A percentile compares a stretch with the other conserved stretches of the same genome.
Conservation (phyloP, 1,284 basidiomycete genomes). For the Boletus albobrunnescens region DNA sequence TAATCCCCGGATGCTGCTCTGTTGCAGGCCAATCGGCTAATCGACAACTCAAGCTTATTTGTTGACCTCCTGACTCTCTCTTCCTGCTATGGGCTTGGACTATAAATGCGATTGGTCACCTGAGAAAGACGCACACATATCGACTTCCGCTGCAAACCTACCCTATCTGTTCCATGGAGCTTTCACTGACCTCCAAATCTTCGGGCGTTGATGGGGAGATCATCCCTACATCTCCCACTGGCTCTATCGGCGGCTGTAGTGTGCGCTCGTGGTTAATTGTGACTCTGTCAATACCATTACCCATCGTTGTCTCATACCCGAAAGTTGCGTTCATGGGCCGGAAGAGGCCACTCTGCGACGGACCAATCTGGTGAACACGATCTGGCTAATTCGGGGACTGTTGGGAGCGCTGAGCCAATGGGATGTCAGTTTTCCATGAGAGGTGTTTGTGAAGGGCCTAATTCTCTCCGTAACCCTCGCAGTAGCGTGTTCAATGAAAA, state of each 20-base stretch:
- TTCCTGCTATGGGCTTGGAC: background rate
- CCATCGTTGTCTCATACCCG: background rate
- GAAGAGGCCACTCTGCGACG: background rate
- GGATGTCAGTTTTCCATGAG: background rate
- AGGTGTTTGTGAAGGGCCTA: no score
- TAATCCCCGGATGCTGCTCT: background rate
- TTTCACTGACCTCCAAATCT: background rate
- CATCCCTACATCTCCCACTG: background rate
- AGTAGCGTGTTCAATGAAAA: background rate
- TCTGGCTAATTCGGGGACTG: background rate
- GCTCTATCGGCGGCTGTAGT: background rate
- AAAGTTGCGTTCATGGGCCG: background rate
- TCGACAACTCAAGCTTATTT: conserved; percentile 3
- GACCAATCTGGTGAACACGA: background rate
- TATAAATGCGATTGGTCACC: background rate
- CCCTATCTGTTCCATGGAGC: background rate
- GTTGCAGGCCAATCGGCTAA: conserved; percentile 3
- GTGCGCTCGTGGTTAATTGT: background rate
- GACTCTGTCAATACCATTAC: background rate
- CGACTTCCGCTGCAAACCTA: background rate
- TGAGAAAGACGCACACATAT: conserved; percentile 7
- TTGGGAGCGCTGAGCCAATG: background rate
- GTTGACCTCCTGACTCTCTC: conserved; percentile 1
- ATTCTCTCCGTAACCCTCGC: background rate
- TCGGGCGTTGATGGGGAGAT: background rate